These are phyloP conservation scores for Esteya vermicola DNA, from an alignment of 2,329 filamentous ascomycete genomes.

Conservation along the genomic window DNA sequence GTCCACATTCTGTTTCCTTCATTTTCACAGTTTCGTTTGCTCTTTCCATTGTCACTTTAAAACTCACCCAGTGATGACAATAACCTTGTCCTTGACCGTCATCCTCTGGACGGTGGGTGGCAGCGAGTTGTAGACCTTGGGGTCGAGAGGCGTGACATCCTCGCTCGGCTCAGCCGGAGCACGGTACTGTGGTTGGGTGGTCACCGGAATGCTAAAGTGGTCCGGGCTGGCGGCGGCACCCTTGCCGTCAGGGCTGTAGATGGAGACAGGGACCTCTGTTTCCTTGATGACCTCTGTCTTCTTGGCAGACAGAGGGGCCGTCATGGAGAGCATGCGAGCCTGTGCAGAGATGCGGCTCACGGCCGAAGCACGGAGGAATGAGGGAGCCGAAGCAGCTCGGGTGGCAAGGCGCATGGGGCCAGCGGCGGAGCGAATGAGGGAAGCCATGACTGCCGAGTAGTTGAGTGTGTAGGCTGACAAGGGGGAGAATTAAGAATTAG, in stretches of 20 bases:
- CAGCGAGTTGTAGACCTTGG: constrained; percentile 39
- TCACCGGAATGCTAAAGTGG: constrained; percentile 41
- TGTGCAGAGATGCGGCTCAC: constrained; percentile 5
- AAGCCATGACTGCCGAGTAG: constrained; percentile 13
- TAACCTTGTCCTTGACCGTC: constrained; percentile 55
- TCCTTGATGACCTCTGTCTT: constrained; percentile 35
- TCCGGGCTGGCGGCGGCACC: constrained; percentile 27
- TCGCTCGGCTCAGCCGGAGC: constrained; percentile 21
- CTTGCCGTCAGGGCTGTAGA: constrained; percentile 34
- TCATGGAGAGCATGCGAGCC: constrained; percentile 22
- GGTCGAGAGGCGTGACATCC: constrained; percentile 36
- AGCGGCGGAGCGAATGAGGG: constrained; percentile 15
- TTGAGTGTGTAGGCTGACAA: neutral
- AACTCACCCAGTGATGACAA: constrained; percentile 55
- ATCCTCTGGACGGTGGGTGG: constrained; percentile 55
- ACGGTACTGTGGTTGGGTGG: constrained; percentile 8
- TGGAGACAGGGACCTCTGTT: constrained; percentile 41
- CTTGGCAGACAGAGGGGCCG: constrained; percentile 21
- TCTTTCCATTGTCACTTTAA: too few relatives aligned
- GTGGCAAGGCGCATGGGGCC: constrained; percentile 16
- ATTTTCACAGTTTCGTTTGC: neutral
- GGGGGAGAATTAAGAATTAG: neutral
- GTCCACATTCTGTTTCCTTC: neutral
- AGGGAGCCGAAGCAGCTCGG: constrained; percentile 14
- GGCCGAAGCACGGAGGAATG: constrained; percentile 6